Percentiles rank a stretch among this genome's conserved stretches.
Conservation (phyloP, 2,329 filamentous ascomycete species). For the Sphaerulina vaccinii region DNA sequence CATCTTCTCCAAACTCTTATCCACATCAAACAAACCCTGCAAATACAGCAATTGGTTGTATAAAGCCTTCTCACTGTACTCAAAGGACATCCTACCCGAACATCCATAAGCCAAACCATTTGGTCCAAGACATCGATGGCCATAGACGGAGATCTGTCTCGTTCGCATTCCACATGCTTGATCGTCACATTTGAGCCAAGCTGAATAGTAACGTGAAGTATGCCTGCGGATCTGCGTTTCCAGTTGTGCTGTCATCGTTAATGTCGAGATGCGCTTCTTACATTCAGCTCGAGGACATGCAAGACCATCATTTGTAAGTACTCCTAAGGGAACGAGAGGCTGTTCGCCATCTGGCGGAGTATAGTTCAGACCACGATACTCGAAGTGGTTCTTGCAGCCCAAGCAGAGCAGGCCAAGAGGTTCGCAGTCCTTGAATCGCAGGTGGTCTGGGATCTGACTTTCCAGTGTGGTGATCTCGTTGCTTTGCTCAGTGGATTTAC, state of each 20-base stretch:
- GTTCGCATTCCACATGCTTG: conserved; percentile 81
- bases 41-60: conserved; percentile 96
- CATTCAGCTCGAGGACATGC: conserved; percentile 67
- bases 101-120: conserved; percentile 82
- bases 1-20: conserved; percentile 64
- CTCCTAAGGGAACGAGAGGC: conserved; percentile 47
- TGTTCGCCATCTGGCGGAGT: conserved; percentile 30
- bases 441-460: conserved; percentile 86
- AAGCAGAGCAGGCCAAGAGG: conserved; percentile 78
- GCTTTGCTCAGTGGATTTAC: conserved; percentile 54
- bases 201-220: conserved; percentile 85
- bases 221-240: conserved; percentile 78
- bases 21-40: conserved; percentile 80
- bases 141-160: conserved; percentile 89
- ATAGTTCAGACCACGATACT: conserved; percentile 72
- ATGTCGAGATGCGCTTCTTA: conserved; percentile 60
- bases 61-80: conserved; percentile 81
- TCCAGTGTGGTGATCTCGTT: conserved; percentile 84
- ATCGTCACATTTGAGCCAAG: conserved; percentile 88
- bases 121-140: conserved; percentile 82
- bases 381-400: conserved; percentile 68
- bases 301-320: conserved; percentile 72
- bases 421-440: conserved; percentile 80
- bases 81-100: conserved; percentile 81
- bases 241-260: conserved; percentile 81